These are phyloP conservation scores for Nicotiana undulata DNA, from an alignment of 257 asterid genomes.

Conservation along the genomic window DNA sequence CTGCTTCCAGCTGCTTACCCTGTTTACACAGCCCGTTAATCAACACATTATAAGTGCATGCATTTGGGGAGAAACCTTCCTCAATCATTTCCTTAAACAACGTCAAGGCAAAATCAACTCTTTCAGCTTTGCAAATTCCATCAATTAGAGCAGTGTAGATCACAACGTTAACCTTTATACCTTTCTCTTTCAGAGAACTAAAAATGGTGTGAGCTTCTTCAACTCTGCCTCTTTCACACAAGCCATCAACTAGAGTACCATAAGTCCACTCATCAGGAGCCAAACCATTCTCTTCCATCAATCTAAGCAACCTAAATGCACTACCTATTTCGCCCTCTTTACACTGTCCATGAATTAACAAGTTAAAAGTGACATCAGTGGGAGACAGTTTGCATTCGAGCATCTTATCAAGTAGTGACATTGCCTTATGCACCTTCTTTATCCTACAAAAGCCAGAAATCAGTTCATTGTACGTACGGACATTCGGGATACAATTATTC, in stretches of 20 bases:
- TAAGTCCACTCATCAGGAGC: conserved; percentile 56
- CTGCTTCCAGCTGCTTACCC: conserved; percentile 43
- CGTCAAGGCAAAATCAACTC: conserved; percentile 37
- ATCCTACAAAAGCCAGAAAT: conserved; percentile 52
- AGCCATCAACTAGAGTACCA: conserved; percentile 48
- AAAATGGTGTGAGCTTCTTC: conserved; percentile 40
- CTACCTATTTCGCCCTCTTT: conserved; percentile 45
- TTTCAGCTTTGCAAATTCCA: conserved; percentile 50
- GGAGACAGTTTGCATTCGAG: conserved; percentile 43
- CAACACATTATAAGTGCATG: conserved; percentile 52
- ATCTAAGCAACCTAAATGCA: conserved; percentile 52
- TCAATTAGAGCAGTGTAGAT: conserved; percentile 51
- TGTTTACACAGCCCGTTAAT: conserved; percentile 55
- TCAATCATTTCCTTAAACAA: conserved; percentile 47
- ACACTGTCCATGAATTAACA: conserved; percentile 60
- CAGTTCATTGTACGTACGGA: conserved; percentile 62
- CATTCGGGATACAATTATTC: conserved; percentile 42
- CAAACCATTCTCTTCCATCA: conserved; percentile 52
- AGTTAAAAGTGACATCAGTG: conserved; percentile 46
- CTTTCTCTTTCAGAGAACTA: conserved; percentile 45
- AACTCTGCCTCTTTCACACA: conserved; percentile 50
- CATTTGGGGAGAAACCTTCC: conserved; percentile 45
- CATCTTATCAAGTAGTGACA: conserved; percentile 58
- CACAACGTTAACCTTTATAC: conserved; percentile 36
- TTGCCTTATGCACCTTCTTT: conserved; percentile 56